Conservation (phyloP, 441 rosid genomes). For the Cnidoscolus chayamansa region DNA sequence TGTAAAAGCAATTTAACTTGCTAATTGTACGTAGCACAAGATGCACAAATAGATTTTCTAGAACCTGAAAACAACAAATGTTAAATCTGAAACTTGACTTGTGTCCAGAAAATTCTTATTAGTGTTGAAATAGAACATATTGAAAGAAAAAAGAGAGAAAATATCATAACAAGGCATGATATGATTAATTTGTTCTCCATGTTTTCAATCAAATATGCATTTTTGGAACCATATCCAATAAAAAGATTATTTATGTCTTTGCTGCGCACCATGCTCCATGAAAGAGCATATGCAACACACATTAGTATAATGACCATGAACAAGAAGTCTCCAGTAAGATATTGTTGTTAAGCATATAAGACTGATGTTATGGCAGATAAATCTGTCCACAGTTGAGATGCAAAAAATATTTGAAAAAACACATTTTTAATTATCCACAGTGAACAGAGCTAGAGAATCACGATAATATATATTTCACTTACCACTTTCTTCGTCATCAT, state of each 20-base stretch:
- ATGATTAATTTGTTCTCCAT: too few species aligned
- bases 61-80: too few species aligned
- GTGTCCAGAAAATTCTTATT: too few species aligned
- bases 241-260: too few species aligned
- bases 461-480: slow-evolving; percentile 21
- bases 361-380: background rate
- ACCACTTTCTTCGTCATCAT: slow-evolving; percentile 74
- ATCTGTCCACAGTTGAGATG: background rate
- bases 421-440: background rate
- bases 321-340: background rate
- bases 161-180: too few species aligned
- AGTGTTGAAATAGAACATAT: too few species aligned
- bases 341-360: background rate
- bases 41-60: too few species aligned
- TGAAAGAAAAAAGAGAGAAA: too few species aligned
- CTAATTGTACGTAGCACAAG: too few species aligned
- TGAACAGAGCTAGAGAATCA: background rate
- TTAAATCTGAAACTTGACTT: too few species aligned
- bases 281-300: background rate
- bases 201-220: background rate
- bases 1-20: too few species aligned
- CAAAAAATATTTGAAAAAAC: background rate
- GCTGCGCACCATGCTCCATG: too few species aligned
- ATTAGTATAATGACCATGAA: background rate
- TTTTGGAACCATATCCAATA: background rate